Evolutionary conservation across 2,329 filamentous ascomycete genomes (phyloP).

Genomic region (Exophiala viscosa): DNA sequence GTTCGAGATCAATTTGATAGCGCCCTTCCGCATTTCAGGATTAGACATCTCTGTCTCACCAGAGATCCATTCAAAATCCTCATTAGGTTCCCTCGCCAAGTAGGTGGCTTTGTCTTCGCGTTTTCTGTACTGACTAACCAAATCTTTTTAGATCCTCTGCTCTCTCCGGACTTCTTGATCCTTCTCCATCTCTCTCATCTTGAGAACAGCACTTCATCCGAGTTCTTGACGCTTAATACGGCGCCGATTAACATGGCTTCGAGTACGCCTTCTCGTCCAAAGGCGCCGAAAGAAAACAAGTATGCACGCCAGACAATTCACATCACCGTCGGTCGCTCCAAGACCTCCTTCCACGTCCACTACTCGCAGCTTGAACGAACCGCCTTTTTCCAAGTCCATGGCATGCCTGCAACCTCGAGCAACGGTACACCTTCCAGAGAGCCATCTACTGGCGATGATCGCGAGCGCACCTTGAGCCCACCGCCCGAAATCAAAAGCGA

Average conservation of each 20-base stretch:
- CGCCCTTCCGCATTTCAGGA: neutral
- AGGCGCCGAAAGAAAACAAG: neutral
- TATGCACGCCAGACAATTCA: constrained; percentile 15
- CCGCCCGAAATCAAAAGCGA: constrained; percentile 4
- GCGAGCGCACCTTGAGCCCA: constrained; percentile 3
- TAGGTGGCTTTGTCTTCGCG: neutral
- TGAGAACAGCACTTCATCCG: too few relatives aligned
- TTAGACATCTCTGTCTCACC: too few relatives aligned
- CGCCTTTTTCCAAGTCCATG: constrained; percentile 24
- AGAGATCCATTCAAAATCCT: too few relatives aligned
- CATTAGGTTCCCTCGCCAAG: too few relatives aligned
- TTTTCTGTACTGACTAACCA: too few relatives aligned
- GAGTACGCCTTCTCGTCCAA: neutral
- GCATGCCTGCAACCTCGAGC: neutral
- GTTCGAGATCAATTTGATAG: neutral
- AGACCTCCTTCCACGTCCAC: constrained; percentile 22
- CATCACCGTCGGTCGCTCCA: constrained; percentile 20
- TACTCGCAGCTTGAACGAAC: constrained; percentile 13
- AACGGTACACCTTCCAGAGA: neutral
- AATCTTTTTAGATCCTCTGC: too few relatives aligned
- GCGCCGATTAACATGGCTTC: neutral
- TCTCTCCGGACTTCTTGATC: too few relatives aligned
- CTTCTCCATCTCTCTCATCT: too few relatives aligned
- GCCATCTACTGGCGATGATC: neutral
- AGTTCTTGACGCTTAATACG: too few relatives aligned